Percentiles rank a stretch among this genome's conserved stretches.
phyloP scores from a whole-genome alignment of 140 eudicot species.

The Cichorium intybus region DNA sequence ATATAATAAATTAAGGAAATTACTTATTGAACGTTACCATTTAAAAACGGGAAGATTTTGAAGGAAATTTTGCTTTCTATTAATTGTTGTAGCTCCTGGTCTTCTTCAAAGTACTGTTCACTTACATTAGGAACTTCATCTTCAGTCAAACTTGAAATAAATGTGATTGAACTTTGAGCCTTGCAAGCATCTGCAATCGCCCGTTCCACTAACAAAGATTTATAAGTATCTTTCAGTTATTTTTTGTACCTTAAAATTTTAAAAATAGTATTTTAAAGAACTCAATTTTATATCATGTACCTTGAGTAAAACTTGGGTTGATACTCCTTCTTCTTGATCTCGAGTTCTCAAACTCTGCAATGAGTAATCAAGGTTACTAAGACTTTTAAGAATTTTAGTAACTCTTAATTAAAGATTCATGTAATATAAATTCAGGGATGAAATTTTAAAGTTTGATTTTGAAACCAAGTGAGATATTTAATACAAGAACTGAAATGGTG shows the following conservation, averaged over 20 bases:
- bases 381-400: too few relatives aligned
- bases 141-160: slow-evolving; percentile 54
- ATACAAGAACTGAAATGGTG: too few relatives aligned
- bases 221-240: too few relatives aligned
- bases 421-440: too few relatives aligned
- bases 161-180: too few relatives aligned
- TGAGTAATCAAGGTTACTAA: too few relatives aligned
- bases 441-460: background rate
- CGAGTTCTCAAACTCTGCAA: slow-evolving; percentile 81
- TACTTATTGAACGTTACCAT: slow-evolving; percentile 80
- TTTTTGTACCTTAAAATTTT: too few relatives aligned
- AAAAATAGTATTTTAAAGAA: background rate
- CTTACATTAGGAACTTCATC: slow-evolving; percentile 55
- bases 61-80: slow-evolving; percentile 70
- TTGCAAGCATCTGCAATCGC: too few relatives aligned
- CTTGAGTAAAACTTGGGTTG: slow-evolving; percentile 77
- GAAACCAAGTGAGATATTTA: too few relatives aligned
- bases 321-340: slow-evolving; percentile 85
- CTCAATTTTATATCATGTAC: slow-evolving; percentile 32
- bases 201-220: too few relatives aligned
- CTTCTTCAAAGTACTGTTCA: slow-evolving; percentile 58
- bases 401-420: too few relatives aligned
- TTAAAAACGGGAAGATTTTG: slow-evolving; percentile 71
- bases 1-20: too few relatives aligned
- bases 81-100: slow-evolving; percentile 78